phyloP scores from a whole-genome alignment of 805 yeast genomes.

The Hanseniaspora singularis region DNA sequence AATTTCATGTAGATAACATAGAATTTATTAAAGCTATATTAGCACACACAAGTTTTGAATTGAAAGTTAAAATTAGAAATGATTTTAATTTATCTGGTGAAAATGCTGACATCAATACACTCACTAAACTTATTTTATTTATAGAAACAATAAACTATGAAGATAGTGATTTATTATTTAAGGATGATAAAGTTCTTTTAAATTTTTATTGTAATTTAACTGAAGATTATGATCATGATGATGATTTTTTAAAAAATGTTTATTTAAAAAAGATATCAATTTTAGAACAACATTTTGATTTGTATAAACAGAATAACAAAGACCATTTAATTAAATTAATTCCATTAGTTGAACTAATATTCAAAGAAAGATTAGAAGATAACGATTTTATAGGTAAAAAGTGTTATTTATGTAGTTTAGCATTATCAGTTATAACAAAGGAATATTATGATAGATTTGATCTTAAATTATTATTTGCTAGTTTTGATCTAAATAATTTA shows the following conservation, averaged over 20 bases:
- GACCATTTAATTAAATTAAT: background rate
- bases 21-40: constrained; percentile 8
- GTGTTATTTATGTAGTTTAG: constrained; percentile 4
- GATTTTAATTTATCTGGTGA: background rate
- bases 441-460: constrained; percentile 7
- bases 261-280: constrained; percentile 5
- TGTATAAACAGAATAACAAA: background rate
- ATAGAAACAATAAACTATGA: background rate
- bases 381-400: constrained; percentile 12
- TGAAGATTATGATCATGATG: constrained; percentile 7
- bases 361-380: background rate
- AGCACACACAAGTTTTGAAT: background rate
- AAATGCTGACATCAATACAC: background rate
- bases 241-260: constrained; percentile 2
- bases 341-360: background rate
- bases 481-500: background rate
- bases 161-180: background rate
- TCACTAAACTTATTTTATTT: background rate
- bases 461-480: background rate
- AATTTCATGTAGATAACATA: constrained; percentile 6
- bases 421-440: constrained; percentile 7
- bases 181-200: background rate
- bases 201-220: constrained; percentile 1
- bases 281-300: background rate
- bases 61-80: background rate